Base-by-base conservation (phyloP, 1,284 basidiomycete genomes). In the Coniferiporia weirii region DNA sequence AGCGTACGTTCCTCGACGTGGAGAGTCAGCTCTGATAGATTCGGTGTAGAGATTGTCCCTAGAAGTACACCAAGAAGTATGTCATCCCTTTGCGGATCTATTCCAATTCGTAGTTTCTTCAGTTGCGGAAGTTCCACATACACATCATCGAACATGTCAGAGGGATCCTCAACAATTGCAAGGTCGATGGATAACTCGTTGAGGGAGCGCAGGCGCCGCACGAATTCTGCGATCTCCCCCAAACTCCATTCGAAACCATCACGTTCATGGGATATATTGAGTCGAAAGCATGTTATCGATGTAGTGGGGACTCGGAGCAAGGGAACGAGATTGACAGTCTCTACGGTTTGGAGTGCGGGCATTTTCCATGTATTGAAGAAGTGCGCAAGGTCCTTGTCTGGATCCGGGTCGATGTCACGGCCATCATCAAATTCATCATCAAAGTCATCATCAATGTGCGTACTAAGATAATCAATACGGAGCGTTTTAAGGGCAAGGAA, bases 281-380 rank as follows among this genome's bases (percentile, higher is more conserved):
- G 27, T 12, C 20, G 7, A 32, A 54, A 10, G 22, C 53, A 17
- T 8, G 53, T 54, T 13, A 54, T 4, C 7, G 43, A 45, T 2
- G 0, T 32, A 2, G 13, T 13, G 1, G 19, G 22, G 13, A 27
- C 27, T 27, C 27, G 27, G 12, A 22, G 43, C 13, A 53, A n/a
- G 13, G 52, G 52, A 40, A 54, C 32, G 43, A 54, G 27, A 13
- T 44, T 44, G 6, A 15, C 1, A 0, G 27, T 27, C 7, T 27
- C 4, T 1, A 54, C 15, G 20, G 22, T 7, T 20, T 22, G 53
- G 15, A 54, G 53, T 8, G 40, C 20, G n/a, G 53, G 53, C 40
- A 46, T 54, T 9, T 46, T 22, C 53, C 53, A 54, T n/a, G 20
- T 46, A 15, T 38, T 32, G 43, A 54, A 54, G 53, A 54, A 46